Evolutionary conservation across 306 rosid species (phyloP), one percentile per base, ranked within the genome.

Genomic region (Quercus berberidifolia): DNA sequence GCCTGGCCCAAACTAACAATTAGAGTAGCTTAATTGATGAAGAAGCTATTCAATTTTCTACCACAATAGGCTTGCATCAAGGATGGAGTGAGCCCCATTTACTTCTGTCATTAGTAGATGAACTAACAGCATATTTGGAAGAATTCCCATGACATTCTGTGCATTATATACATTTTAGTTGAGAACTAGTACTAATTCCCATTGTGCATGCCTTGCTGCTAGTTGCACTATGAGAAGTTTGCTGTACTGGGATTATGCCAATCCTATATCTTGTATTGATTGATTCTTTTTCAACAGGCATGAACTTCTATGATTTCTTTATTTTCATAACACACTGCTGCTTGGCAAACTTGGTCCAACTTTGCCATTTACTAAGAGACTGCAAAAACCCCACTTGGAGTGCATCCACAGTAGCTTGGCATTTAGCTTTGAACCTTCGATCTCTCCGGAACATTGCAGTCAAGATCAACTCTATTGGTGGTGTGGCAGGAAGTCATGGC

Each of bases 221-320:
- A 33, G 51, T 67, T 33, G 23, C 20, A 35, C 20, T n/a, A 11
- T 35, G 52, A 67, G 51, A 33, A 67, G 3, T 59, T 26, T 73
- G 21, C 63, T 52, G n/a, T 73, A 28, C 43, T 23, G 43, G 62
- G 41, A 5, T 73, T 26, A 46, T 73, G 5, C 30, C 19, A 13
- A 55, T 55, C 21, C 14, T 14, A 4, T 20, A 54, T 62, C 30
- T n/a, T 71, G 7, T 81, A 57, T 79, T 85, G 58, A 63, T 69
- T 80, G 5, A 79, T 75, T 67, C 19, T 73, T 80, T 80, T 78
- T 78, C 64, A 85, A 81, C 97, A 90, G 94, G 99, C 85, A 93
- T 93, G 98, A 90, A 95, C 80, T 93, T 93, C 71, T 85, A 59
- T 78, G 99, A 95, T 84, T 90, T 91, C 90, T 79, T 91, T 69